A percentile compares a stretch with the other conserved stretches of the same genome.
Evolutionary conservation across 2,329 filamentous ascomycete genomes (phyloP).

Genomic region (Monosporascus sp.): DNA sequence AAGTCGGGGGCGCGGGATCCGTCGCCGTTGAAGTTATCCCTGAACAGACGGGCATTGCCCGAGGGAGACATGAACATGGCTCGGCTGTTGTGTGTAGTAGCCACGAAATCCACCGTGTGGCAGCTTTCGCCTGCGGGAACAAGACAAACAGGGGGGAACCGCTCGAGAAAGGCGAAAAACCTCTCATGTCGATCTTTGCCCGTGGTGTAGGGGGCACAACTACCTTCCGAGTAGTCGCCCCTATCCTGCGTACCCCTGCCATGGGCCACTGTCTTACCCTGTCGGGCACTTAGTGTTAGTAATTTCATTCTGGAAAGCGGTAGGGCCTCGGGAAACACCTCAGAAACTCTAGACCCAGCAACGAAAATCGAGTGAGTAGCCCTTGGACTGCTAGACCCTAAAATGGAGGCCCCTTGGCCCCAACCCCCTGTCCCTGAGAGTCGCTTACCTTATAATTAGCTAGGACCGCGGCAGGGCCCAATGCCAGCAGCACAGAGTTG

Average conservation of each 20-base stretch:
- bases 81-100: not conserved
- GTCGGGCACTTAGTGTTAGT: not conserved
- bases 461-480: not conserved
- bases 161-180: constrained; percentile 3
- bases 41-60: constrained; percentile 1
- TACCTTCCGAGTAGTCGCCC: constrained; percentile 2
- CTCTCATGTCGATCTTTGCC: constrained; percentile 2
- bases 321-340: too few species aligned
- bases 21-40: constrained; percentile 4
- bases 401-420: too few species aligned
- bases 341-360: too few species aligned
- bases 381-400: too few species aligned
- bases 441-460: constrained; percentile 1
- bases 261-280: constrained; percentile 1
- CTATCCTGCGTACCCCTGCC: not conserved
- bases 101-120: constrained; percentile 3
- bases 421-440: too few species aligned
- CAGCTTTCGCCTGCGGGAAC: not conserved
- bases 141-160: not conserved
- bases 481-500: not conserved
- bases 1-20: constrained; percentile 1
- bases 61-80: constrained; percentile 1
- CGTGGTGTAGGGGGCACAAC: constrained; percentile 1
- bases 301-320: not conserved
- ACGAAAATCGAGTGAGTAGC: too few species aligned